These are phyloP conservation scores for Salix dunnii DNA, from an alignment of 345 rosid genomes.

Conservation along the genomic window DNA sequence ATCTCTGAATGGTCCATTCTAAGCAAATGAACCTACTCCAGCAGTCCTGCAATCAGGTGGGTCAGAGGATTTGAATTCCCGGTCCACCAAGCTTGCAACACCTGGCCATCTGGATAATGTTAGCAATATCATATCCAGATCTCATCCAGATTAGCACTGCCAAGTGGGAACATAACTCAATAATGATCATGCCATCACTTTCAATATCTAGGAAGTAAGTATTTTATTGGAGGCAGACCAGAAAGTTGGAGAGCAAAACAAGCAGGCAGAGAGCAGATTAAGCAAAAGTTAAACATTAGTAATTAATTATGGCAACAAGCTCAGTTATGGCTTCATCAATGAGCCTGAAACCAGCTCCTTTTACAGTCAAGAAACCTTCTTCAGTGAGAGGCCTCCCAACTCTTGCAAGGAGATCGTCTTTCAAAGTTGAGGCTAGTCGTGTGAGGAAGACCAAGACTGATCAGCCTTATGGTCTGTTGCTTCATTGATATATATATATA, in stretches of 20 bases:
- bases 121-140: background rate
- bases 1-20: background rate
- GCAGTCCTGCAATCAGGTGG: background rate
- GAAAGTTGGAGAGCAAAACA: background rate
- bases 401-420: conserved; percentile 38
- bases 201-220: background rate
- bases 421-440: conserved; percentile 60
- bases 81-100: background rate
- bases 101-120: background rate
- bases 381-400: conserved; percentile 59
- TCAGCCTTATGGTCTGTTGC: conserved; percentile 59
- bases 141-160: background rate
- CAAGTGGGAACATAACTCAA: background rate
- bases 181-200: background rate
- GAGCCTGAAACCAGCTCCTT: conserved; percentile 50
- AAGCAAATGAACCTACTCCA: background rate
- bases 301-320: conserved; percentile 30
- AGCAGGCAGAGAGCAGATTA: background rate
- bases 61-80: background rate
- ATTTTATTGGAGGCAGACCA: background rate
- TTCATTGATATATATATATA: background rate
- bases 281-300: background rate
- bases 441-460: conserved; percentile 76
- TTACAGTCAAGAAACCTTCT: conserved; percentile 36
- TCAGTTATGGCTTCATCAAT: conserved; percentile 58